A percentile compares a stretch with the other conserved stretches of the same genome.
These are phyloP conservation scores for Nakazawaea sp. DNA, from an alignment of 805 yeast species.

Conservation along the genomic window DNA sequence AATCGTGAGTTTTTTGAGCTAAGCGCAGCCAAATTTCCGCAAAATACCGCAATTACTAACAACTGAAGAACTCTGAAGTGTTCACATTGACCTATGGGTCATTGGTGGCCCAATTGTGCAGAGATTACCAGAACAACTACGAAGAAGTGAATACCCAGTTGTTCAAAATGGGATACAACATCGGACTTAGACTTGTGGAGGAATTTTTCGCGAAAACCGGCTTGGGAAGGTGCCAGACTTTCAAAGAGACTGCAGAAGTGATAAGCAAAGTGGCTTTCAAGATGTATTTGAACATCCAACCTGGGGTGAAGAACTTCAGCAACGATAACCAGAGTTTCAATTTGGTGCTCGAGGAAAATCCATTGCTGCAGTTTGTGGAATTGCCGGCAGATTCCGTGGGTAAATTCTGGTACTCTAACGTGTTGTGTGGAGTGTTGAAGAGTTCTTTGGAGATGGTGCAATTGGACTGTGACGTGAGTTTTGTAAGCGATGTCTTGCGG, in stretches of 20 bases:
- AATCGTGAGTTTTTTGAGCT: constrained; percentile 50
- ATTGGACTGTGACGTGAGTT: constrained; percentile 76
- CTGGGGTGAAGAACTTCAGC: constrained; percentile 71
- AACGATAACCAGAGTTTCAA: constrained; percentile 69
- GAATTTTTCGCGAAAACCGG: constrained; percentile 88
- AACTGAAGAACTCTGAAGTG: constrained; percentile 72
- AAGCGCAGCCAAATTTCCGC: constrained; percentile 6
- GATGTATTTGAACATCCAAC: constrained; percentile 77
- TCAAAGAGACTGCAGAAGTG: constrained; percentile 84
- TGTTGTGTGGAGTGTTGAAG: constrained; percentile 80
- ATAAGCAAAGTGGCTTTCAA: constrained; percentile 85
- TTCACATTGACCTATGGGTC: constrained; percentile 95
- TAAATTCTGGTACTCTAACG: constrained; percentile 89
- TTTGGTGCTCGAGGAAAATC: constrained; percentile 74
- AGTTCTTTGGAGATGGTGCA: constrained; percentile 97
- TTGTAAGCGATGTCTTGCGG: constrained; percentile 71
- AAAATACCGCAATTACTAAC: neutral
- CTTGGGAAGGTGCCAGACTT: constrained; percentile 70
- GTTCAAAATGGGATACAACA: constrained; percentile 91
- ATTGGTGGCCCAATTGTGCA: constrained; percentile 83
- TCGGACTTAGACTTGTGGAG: constrained; percentile 85
- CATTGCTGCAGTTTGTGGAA: constrained; percentile 92
- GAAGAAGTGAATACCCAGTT: constrained; percentile 74
- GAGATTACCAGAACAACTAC: constrained; percentile 74
- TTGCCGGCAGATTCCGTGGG: constrained; percentile 72